A percentile compares a stretch with the other conserved stretches of the same genome.
phyloP scores from a whole-genome alignment of 306 rosid genomes.

The Dryas octopetala region DNA sequence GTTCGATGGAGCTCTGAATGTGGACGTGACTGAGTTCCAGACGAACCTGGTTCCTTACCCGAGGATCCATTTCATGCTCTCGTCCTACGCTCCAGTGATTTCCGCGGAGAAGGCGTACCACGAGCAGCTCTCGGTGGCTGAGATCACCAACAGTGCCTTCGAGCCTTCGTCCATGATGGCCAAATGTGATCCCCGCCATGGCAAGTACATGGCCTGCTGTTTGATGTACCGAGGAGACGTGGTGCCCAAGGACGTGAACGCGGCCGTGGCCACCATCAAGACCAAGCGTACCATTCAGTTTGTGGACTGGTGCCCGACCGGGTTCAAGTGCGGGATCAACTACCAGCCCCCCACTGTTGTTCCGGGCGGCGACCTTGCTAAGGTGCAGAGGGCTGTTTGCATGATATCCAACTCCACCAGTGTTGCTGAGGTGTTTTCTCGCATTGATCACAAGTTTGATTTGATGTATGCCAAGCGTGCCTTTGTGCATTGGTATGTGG shows the following conservation, averaged over 20 bases:
- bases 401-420: slow-evolving; percentile 92
- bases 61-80: slow-evolving; percentile 87
- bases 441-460: slow-evolving; percentile 86
- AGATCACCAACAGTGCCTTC: slow-evolving; percentile 79
- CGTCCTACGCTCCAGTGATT: slow-evolving; percentile 84
- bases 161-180: slow-evolving; percentile 95
- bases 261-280: slow-evolving; percentile 83
- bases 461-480: slow-evolving; percentile 93
- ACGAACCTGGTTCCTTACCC: slow-evolving; percentile 92
- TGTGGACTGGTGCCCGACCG: slow-evolving; percentile 94
- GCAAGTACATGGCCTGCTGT: slow-evolving; percentile 92
- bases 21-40: slow-evolving; percentile 83
- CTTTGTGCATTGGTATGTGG: slow-evolving; percentile 94
- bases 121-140: slow-evolving; percentile 83
- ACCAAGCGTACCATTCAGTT: slow-evolving; percentile 87
- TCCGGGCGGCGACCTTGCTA: slow-evolving; percentile 86
- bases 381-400: slow-evolving; percentile 92
- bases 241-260: slow-evolving; percentile 88
- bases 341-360: slow-evolving; percentile 89
- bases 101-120: slow-evolving; percentile 89
- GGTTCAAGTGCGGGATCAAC: slow-evolving; percentile 87
- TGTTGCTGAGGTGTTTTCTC: slow-evolving; percentile 83
- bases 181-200: slow-evolving; percentile 86
- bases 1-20: slow-evolving; percentile 85
- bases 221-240: slow-evolving; percentile 89